Evolutionary conservation across 495 filamentous ascomycete species (phyloP).

Genomic region (Pyrenopolyporus hunteri): DNA sequence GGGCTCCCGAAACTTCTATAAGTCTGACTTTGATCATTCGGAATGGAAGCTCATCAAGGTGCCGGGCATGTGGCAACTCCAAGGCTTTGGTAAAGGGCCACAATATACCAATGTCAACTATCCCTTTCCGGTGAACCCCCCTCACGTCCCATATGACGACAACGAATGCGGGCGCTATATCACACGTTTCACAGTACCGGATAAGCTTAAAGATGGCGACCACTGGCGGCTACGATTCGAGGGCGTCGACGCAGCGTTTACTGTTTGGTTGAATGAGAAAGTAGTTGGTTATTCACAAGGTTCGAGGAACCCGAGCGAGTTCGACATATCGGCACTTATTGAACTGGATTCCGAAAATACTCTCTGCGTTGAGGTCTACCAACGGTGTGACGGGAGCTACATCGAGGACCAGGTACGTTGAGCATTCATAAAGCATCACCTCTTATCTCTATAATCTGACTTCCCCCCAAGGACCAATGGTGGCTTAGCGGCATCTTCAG

Average conservation of each 20-base stretch:
- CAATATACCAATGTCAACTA: conserved; percentile 71
- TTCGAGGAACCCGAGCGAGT: conserved; percentile 70
- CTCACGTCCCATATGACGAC: conserved; percentile 63
- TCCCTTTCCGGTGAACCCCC: conserved; percentile 67
- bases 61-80: conserved; percentile 74
- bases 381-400: conserved; percentile 70
- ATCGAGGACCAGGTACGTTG: conserved; percentile 65
- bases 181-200: conserved; percentile 52
- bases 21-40: conserved; percentile 37
- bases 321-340: conserved; percentile 63
- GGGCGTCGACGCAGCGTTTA: conserved; percentile 72
- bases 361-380: conserved; percentile 69
- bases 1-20: conserved; percentile 52
- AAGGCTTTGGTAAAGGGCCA: conserved; percentile 66
- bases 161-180: conserved; percentile 72
- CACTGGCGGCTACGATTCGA: conserved; percentile 67
- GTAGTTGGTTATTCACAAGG: conserved; percentile 73
- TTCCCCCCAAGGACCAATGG: conserved; percentile 53
- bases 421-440: background rate
- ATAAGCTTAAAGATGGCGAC: conserved; percentile 45
- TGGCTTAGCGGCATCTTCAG: conserved; percentile 72
- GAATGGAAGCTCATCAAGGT: conserved; percentile 66
- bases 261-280: conserved; percentile 68
- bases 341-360: conserved; percentile 54
- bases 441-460: background rate